Conservation (phyloP, 305 asterid species). For the Fraxinus xanthoxyloides region DNA sequence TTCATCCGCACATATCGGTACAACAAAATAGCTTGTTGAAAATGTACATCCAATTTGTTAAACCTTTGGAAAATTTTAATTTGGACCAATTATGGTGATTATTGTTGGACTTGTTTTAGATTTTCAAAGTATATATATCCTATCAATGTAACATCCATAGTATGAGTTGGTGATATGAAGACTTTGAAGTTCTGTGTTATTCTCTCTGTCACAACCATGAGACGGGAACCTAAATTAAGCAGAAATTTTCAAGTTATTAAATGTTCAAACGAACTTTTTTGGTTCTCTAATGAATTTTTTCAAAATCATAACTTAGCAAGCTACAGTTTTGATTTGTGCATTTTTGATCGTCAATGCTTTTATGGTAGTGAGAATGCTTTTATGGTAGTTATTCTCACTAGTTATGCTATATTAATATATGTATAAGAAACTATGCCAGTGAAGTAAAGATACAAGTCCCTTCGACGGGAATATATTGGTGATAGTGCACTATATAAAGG, state of each 20-base stretch:
- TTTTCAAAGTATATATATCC: background rate
- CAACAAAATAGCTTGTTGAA: background rate
- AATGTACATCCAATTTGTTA: background rate
- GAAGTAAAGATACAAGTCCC: background rate
- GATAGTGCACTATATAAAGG: background rate
- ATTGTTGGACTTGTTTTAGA: background rate
- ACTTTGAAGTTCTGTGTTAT: background rate
- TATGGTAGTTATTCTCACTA: background rate
- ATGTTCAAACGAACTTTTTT: background rate
- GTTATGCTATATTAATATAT: background rate
- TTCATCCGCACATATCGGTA: background rate
- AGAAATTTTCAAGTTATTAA: background rate
- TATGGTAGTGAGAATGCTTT: background rate
- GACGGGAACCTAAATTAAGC: background rate
- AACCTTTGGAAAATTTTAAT: background rate
- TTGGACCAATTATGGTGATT: conserved; percentile 1
- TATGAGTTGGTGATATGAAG: conserved; percentile 6
- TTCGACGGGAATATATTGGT: background rate
- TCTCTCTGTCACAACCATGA: conserved; percentile 3
- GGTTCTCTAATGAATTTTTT: conserved; percentile 2
- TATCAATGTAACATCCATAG: conserved; percentile 1
- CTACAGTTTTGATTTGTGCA: background rate
- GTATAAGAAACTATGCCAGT: background rate
- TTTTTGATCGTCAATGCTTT: background rate
- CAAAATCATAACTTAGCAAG: background rate